Evolutionary conservation across 306 rosid species (phyloP).

Genomic region (Glycyrrhiza uralensis): DNA sequence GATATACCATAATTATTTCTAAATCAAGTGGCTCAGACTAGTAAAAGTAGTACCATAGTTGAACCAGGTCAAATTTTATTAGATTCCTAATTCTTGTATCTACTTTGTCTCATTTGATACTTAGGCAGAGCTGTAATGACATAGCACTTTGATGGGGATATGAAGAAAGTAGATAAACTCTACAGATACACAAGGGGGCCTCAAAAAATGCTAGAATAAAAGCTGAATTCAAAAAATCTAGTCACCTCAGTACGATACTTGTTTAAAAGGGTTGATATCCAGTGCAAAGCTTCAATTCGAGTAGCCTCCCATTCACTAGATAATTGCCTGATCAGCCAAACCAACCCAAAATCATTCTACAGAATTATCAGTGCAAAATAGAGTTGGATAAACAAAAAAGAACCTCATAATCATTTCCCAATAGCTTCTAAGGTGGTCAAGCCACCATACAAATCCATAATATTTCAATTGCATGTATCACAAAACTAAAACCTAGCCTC

Average conservation of each 20-base stretch:
- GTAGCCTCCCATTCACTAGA: constrained; percentile 95
- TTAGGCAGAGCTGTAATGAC: neutral
- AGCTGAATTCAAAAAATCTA: constrained; percentile 8
- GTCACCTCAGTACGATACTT: constrained; percentile 80
- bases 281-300: constrained; percentile 90
- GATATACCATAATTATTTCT: constrained; percentile 4
- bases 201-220: constrained; percentile 19
- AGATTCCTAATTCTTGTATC: neutral
- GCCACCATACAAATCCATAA: constrained; percentile 1
- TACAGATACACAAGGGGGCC: neutral
- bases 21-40: neutral
- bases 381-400: constrained; percentile 11
- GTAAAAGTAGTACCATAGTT: neutral
- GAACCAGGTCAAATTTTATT: neutral
- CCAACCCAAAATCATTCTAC: constrained; percentile 27
- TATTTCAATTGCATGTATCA: constrained; percentile 21
- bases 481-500: constrained; percentile 33
- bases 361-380: constrained; percentile 23
- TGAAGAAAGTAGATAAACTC: neutral
- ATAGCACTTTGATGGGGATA: constrained; percentile 7
- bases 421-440: constrained; percentile 20
- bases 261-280: constrained; percentile 85
- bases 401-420: constrained; percentile 17
- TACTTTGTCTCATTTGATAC: neutral
- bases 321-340: constrained; percentile 71